Conservation (phyloP, 2,329 filamentous ascomycete genomes). For the Aureobasidium namibiae region DNA sequence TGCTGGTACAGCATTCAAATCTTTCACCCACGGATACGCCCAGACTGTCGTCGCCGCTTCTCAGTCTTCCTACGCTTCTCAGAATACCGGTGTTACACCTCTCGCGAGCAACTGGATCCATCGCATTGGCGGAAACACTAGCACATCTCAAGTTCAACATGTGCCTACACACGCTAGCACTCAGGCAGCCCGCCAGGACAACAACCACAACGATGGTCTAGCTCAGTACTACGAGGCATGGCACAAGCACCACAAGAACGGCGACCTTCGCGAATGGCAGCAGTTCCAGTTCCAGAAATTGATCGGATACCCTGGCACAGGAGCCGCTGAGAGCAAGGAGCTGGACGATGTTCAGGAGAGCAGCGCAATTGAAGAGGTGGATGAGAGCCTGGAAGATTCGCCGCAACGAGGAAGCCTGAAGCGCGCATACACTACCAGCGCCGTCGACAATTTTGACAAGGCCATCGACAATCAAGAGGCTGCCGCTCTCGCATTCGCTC, state of each 20-base stretch:
- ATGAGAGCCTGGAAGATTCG: slow-evolving; percentile 23
- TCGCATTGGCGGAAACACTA: slow-evolving; percentile 33
- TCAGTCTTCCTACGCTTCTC: slow-evolving; percentile 70
- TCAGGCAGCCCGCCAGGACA: slow-evolving; percentile 27
- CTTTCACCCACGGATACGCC: slow-evolving; percentile 94
- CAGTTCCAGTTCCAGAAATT: slow-evolving; percentile 83
- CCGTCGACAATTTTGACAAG: slow-evolving; percentile 54
- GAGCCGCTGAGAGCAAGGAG: slow-evolving; percentile 22
- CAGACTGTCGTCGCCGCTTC: slow-evolving; percentile 95
- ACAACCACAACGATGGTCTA: slow-evolving; percentile 47
- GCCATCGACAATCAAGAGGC: slow-evolving; percentile 38
- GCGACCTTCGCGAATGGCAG: slow-evolving; percentile 73
- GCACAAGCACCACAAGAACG: slow-evolving; percentile 62
- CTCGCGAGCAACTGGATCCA: slow-evolving; percentile 43
- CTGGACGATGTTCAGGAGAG: slow-evolving; percentile 26
- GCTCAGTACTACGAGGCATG: slow-evolving; percentile 89
- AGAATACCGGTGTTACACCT: slow-evolving; percentile 48
- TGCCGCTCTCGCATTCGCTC: slow-evolving; percentile 56
- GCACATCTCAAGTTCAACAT: slow-evolving; percentile 21
- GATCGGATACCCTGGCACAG: slow-evolving; percentile 62
- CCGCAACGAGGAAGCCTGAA: slow-evolving; percentile 28
- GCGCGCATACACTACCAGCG: slow-evolving; percentile 45
- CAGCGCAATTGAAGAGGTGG: slow-evolving; percentile 29
- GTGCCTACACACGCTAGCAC: slow-evolving; percentile 25
- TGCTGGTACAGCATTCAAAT: slow-evolving; percentile 57